phyloP scores from a whole-genome alignment of 768 basidiomycete species.

The Tricholoma flavovirens region DNA sequence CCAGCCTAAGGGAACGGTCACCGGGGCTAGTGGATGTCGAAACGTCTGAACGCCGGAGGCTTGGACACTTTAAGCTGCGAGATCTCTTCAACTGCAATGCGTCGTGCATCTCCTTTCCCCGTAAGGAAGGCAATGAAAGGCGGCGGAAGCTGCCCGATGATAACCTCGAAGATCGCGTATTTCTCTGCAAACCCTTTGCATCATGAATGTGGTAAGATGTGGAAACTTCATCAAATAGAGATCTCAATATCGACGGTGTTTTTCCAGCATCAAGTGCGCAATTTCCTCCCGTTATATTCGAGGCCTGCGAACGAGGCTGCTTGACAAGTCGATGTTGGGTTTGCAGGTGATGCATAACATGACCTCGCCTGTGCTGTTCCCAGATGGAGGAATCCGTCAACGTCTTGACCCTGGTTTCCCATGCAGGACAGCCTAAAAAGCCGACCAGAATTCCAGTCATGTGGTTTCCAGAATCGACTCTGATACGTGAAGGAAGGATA shows the following conservation, averaged over 20 bases:
- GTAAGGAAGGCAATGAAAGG: constrained; percentile 25
- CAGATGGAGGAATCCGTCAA: constrained; percentile 13
- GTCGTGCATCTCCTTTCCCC: constrained; percentile 13
- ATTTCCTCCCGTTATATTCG: constrained; percentile 3
- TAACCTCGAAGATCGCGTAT: constrained; percentile 12
- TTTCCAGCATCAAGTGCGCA: neutral
- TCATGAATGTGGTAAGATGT: constrained; percentile 5
- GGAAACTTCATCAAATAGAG: constrained; percentile 9
- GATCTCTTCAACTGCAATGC: constrained; percentile 14
- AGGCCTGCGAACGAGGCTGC: neutral
- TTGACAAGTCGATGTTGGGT: constrained; percentile 14
- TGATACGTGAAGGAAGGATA: constrained; percentile 8
- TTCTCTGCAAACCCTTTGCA: constrained; percentile 3
- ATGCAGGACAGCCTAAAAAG: constrained; percentile 39
- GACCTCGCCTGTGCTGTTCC: constrained; percentile 15
- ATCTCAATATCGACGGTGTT: constrained; percentile 13
- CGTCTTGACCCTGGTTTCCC: constrained; percentile 33
- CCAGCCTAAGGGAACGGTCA: constrained; percentile 20
- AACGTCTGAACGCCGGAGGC: constrained; percentile 14
- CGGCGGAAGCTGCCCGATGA: constrained; percentile 15
- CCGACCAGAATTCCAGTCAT: constrained; percentile 38
- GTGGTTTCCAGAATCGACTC: constrained; percentile 7
- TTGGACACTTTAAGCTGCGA: constrained; percentile 20
- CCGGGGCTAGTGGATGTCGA: constrained; percentile 9
- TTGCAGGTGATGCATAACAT: constrained; percentile 14